Conservation (phyloP, 192 early-diverging fungal genomes). For the Coemansia sp. region DNA sequence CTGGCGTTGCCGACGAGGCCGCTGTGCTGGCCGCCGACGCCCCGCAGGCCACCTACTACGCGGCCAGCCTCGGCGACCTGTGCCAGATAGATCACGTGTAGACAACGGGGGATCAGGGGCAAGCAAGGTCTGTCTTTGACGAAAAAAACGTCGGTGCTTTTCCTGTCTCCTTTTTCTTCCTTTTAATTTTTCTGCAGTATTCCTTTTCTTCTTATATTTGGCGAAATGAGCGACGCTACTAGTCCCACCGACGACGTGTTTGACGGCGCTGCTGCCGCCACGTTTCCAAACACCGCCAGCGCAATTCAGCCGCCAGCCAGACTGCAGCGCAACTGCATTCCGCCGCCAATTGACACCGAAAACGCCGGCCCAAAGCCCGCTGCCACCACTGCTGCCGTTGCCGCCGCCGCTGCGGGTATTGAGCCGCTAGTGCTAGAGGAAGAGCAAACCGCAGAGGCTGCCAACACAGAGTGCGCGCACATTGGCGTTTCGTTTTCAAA, state of each 20-base stretch:
- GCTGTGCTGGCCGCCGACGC: conserved; percentile 18
- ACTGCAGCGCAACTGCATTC: conserved; percentile 45
- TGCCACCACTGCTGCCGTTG: neutral
- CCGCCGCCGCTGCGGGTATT: neutral
- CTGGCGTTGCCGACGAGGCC: conserved; percentile 58
- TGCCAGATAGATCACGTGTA: conserved; percentile 1
- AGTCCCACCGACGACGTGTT: conserved; percentile 13
- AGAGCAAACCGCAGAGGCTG: neutral
- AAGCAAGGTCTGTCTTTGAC: too few relatives aligned
- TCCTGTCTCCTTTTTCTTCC: conserved; percentile 2
- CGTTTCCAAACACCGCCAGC: conserved; percentile 11
- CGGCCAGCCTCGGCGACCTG: conserved; percentile 33
- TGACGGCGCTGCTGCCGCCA: conserved; percentile 7
- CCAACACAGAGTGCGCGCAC: conserved; percentile 13
- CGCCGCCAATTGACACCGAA: conserved; percentile 48
- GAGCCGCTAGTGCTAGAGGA: conserved; percentile 8
- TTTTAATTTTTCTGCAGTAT: neutral
- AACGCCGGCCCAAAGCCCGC: conserved; percentile 31
- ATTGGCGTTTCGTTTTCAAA: conserved; percentile 46
- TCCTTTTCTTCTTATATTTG: neutral
- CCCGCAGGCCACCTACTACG: conserved; percentile 42
- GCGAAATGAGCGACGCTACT: conserved; percentile 4
- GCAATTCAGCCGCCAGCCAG: conserved; percentile 34
- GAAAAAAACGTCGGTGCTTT: neutral
- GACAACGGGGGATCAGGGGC: neutral